These are phyloP conservation scores for Chalciporus piperatus DNA, from an alignment of 768 basidiomycete genomes.

Conservation along the genomic window DNA sequence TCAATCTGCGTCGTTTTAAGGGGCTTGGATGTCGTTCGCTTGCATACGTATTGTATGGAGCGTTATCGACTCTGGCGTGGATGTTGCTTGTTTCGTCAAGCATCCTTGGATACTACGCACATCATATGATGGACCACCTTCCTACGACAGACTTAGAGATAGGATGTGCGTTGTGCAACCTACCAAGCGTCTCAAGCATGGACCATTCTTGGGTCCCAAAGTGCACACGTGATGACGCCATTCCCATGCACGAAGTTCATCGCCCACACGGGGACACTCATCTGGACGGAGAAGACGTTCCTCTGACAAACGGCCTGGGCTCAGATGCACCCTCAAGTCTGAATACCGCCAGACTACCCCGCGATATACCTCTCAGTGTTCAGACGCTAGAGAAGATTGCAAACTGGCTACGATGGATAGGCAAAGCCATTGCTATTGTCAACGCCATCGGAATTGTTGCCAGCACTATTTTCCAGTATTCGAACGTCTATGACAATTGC, in stretches of 20 bases:
- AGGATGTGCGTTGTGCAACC: background rate
- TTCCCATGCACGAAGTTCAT: background rate
- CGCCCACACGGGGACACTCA: too few species aligned
- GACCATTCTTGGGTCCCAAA: too few species aligned
- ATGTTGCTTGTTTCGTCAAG: slow-evolving; percentile 30
- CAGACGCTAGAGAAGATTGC: slow-evolving; percentile 1
- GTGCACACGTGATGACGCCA: background rate
- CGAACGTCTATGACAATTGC: slow-evolving; percentile 25
- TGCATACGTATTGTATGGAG: slow-evolving; percentile 30
- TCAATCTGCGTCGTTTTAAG: background rate
- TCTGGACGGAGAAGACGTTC: background rate
- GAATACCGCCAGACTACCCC: background rate
- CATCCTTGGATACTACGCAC: slow-evolving; percentile 20
- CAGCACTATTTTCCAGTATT: slow-evolving; percentile 30
- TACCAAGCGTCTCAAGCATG: background rate
- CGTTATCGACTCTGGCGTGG: slow-evolving; percentile 30
- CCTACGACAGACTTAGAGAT: background rate
- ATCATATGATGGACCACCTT: background rate
- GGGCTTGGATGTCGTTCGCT: slow-evolving; percentile 36
- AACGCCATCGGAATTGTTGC: slow-evolving; percentile 28
- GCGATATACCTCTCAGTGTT: background rate
- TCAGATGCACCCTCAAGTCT: background rate
- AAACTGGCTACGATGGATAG: slow-evolving; percentile 23
- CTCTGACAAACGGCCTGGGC: too few species aligned
- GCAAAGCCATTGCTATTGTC: slow-evolving; percentile 26